Evolutionary conservation across 768 basidiomycete species (phyloP), one percentile per base, ranked within the genome.

Genomic region (Rhizopogon vesiculosus): DNA sequence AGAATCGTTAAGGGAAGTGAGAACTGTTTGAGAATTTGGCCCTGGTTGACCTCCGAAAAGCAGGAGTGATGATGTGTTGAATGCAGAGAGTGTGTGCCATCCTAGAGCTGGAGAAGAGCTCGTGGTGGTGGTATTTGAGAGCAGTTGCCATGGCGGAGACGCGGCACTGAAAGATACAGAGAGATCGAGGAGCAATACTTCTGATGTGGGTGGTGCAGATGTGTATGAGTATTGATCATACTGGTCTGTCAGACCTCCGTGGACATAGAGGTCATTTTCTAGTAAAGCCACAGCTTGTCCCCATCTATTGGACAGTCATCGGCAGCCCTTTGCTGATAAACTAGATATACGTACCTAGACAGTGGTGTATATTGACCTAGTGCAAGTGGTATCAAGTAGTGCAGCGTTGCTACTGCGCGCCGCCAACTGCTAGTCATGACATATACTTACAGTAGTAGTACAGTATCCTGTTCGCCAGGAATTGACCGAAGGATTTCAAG

Each of bases 191-290:
- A 74, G 76, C 25, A 94, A 74, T 18, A 91, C 66, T 61, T 93
- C 88, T 67, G 85, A 81, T 58, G 72, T 80, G 61, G 83, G 85
- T 54, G 87, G 87, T 25, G 91, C 91, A 18, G 85, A 81, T 33
- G 79, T 78, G 69, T 95, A 96, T 3, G 84, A 81, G 65, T 78
- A 90, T 15, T 77, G 65, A 66, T 87, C 86, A 69, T 69, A 81
- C 35, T 78, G 75, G 69, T 93, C 90, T 41, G 84, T 86, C 66
- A 91, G 85, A 46, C 93, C 93, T 39, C 93, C 93, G 56, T 89
- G 85, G 42, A 94, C 72, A 65, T 84, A 84, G 42, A 95, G 74
- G 10, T 76, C 75, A 58, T 82, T 76, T 62, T 80, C 74, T 22
- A 87, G 67, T 42, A 87, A 63, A 18, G 83, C 78, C 1, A 75